These are phyloP conservation scores for Shiraia sp. DNA, from an alignment of 2,329 filamentous ascomycete species.

Conservation along the genomic window DNA sequence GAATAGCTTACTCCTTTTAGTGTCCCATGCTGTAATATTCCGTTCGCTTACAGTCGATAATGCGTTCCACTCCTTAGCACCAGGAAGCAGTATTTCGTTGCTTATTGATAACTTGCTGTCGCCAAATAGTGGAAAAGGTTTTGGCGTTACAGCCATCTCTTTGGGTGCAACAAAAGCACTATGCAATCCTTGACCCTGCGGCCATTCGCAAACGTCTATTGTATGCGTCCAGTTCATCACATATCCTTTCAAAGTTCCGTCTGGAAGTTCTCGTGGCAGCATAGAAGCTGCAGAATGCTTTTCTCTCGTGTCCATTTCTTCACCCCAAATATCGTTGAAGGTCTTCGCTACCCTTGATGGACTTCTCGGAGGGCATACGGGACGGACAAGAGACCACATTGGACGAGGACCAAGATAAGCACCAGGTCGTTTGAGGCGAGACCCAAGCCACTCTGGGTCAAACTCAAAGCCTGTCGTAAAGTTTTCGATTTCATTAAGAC, in stretches of 20 bases:
- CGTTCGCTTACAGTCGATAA: slow-evolving; percentile 23
- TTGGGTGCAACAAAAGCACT: slow-evolving; percentile 55
- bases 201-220: slow-evolving; percentile 49
- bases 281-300: slow-evolving; percentile 42
- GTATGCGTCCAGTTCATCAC: slow-evolving; percentile 51
- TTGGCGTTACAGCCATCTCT: slow-evolving; percentile 46
- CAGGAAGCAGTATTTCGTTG: slow-evolving; percentile 57
- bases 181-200: slow-evolving; percentile 51
- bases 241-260: slow-evolving; percentile 48
- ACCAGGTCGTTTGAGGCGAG: slow-evolving; percentile 23
- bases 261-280: slow-evolving; percentile 32
- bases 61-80: slow-evolving; percentile 47
- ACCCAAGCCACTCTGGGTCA: slow-evolving; percentile 35
- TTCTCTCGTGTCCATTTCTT: slow-evolving; percentile 38
- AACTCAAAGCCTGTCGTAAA: slow-evolving; percentile 8
- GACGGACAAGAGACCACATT: slow-evolving; percentile 50
- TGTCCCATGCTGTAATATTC: slow-evolving; percentile 41
- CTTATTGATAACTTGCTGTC: slow-evolving; percentile 53
- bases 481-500: slow-evolving; percentile 9
- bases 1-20: slow-evolving; percentile 47
- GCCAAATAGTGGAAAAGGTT: slow-evolving; percentile 55
- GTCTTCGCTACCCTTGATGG: slow-evolving; percentile 32
- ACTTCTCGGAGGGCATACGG: slow-evolving; percentile 47
- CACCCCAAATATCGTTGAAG: slow-evolving; percentile 43
- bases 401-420: slow-evolving; percentile 34